Conservation (phyloP, 2,329 filamentous ascomycete species). For the Diplodia intermedia region DNA sequence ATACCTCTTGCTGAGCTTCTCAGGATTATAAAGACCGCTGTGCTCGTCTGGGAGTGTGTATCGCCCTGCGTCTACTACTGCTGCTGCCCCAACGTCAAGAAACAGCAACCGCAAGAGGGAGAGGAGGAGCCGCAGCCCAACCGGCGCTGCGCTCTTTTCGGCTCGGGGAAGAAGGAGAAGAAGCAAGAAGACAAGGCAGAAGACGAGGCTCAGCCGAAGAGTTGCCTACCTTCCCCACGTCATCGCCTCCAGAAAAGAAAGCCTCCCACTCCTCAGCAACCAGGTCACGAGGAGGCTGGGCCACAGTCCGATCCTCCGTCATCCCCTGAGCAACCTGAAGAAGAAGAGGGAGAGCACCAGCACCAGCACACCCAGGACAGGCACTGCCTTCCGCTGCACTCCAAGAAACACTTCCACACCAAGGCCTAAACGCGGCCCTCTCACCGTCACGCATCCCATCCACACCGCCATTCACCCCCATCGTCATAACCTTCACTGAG, state of each 20-base stretch:
- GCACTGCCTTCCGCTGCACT: not conserved
- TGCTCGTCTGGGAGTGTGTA: slow-evolving; percentile 29
- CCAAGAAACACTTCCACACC: not conserved
- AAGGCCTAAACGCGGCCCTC: slow-evolving; percentile 1
- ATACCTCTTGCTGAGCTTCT: slow-evolving; percentile 26
- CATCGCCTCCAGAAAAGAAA: slow-evolving; percentile 4
- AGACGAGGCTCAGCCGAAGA: slow-evolving; percentile 12
- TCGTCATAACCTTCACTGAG: not conserved
- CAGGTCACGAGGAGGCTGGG: not conserved
- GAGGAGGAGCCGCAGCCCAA: slow-evolving; percentile 11
- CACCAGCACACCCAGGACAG: slow-evolving; percentile 9
- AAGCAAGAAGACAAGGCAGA: not conserved
- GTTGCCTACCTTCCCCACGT: slow-evolving; percentile 5
- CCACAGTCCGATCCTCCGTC: not conserved
- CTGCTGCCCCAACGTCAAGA: slow-evolving; percentile 21
- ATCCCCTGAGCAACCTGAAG: slow-evolving; percentile 3
- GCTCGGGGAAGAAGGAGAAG: not conserved
- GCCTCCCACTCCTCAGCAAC: not conserved
- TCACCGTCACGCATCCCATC: not conserved
- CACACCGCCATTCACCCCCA: not conserved
- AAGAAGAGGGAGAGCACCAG: not conserved
- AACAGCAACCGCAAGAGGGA: not conserved
- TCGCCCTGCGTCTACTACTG: slow-evolving; percentile 24
- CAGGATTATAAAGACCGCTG: slow-evolving; percentile 28
- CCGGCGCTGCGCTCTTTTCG: slow-evolving; percentile 20